Conservation (phyloP, 2,329 filamentous ascomycete genomes). For the Xylaria arbuscula region DNA sequence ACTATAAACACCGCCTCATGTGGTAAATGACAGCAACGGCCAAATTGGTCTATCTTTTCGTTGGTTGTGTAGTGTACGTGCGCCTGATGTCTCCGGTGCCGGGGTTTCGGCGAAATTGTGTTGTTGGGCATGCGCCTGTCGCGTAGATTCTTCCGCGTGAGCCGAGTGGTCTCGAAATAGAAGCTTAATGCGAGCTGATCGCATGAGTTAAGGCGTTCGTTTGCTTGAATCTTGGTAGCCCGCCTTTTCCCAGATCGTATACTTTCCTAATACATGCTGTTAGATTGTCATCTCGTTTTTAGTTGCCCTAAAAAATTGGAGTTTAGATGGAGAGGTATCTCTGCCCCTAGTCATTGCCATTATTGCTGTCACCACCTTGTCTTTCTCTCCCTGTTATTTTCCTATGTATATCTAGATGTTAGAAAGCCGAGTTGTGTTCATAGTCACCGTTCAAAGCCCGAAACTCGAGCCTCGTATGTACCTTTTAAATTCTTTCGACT, state of each 20-base stretch:
- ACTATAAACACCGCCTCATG: neutral
- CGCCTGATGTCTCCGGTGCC: neutral
- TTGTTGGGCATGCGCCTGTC: constrained; percentile 1
- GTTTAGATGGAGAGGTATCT: neutral
- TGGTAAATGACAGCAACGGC: neutral
- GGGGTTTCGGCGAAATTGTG: neutral
- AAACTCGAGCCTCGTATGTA: neutral
- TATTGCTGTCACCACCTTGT: neutral
- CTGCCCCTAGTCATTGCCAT: neutral
- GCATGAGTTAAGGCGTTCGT: neutral
- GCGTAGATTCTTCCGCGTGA: neutral
- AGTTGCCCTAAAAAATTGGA: neutral
- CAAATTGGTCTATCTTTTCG: constrained; percentile 1
- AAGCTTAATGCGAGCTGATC: neutral
- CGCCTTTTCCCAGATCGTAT: neutral
- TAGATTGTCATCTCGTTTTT: neutral
- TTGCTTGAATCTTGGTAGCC: neutral
- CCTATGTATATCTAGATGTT: neutral
- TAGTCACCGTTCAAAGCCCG: neutral
- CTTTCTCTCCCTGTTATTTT: neutral
- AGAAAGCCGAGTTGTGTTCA: neutral
- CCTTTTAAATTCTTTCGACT: neutral
- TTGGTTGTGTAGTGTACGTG: neutral
- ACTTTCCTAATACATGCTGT: neutral
- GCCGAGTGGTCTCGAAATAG: constrained; percentile 7